Evolutionary conservation across 1,284 basidiomycete genomes (phyloP), one percentile per base, ranked within the genome.

Genomic region (Porogramme epimiltina): DNA sequence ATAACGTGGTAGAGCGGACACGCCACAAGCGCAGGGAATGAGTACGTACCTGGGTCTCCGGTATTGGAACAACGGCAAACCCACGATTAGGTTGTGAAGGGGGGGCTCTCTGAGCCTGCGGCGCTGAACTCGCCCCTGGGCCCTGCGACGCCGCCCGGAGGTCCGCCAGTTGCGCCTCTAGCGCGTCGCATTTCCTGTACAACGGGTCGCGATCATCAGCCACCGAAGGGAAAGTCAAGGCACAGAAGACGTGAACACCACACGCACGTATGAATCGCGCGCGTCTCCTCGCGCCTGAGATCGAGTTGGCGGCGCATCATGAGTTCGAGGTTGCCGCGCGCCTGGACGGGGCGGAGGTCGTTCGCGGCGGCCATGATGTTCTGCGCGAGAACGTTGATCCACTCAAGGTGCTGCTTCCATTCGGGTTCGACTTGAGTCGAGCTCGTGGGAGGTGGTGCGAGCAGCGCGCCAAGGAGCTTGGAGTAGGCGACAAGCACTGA

Each of bases 321-420:
- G 16, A 75, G 70, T 64, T 91, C 89, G 28, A 91, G 73, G 62
- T 86, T 87, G 23, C 76, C 82, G 61, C 88, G 75, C 19, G 88
- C 88, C 75, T 91, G 89, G 9, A 90, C 85, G 3, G 89, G 89
- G n/a, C 88, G 81, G 49, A 91, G 69, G 61, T 91, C 88, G 59
- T 91, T 90, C 26, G 86, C 87, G 22, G 88, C 86, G 6, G 87
- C 88, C 85, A 91, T 89, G 37, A 91, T 73, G 66, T 91, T 91
- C 65, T 88, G 87, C n/a, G 81, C 80, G 49, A 91, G 77, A 1
- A 87, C 73, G 16, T 76, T 82, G 43, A 90, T 85, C 89, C 89
- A 91, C 63, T 89, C 85, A 3, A 87, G 73, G 46, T 85, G 79
- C 45, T 78, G 72, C 51, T 82, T 78, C 89, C 88, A 91, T 56